phyloP scores from a whole-genome alignment of 164 flowering plant species.

The Brasenia schreberi region DNA sequence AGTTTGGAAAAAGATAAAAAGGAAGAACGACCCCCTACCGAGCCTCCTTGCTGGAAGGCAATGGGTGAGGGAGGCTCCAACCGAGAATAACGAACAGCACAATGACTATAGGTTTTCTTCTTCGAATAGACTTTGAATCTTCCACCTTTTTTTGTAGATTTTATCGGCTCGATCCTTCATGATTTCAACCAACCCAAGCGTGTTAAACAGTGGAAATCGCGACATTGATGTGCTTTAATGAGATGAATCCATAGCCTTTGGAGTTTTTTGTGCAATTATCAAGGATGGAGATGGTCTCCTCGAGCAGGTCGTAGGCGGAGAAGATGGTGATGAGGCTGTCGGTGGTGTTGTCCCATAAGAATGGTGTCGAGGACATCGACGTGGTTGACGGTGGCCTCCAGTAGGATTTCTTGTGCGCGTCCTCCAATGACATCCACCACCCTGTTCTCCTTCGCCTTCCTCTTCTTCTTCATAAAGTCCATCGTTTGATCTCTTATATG shows the following conservation, averaged over 20 bases:
- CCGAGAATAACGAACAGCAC: too few relatives aligned
- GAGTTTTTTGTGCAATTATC: slow-evolving; percentile 68
- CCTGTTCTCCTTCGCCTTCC: slow-evolving; percentile 70
- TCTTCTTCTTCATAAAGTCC: slow-evolving; percentile 36
- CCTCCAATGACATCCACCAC: slow-evolving; percentile 24
- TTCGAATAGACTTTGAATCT: too few relatives aligned
- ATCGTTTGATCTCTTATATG: neutral
- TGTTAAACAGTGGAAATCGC: too few relatives aligned
- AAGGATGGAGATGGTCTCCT: slow-evolving; percentile 71
- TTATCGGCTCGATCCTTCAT: too few relatives aligned
- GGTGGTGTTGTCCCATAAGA: slow-evolving; percentile 87
- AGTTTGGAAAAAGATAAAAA: too few relatives aligned
- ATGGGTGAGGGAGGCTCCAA: too few relatives aligned
- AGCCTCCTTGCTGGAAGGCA: too few relatives aligned
- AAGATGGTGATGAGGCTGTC: slow-evolving; percentile 57
- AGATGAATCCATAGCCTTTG: slow-evolving; percentile 86
- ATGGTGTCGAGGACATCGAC: slow-evolving; percentile 52
- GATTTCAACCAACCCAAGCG: too few relatives aligned
- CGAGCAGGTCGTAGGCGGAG: slow-evolving; percentile 64
- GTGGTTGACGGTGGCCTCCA: slow-evolving; percentile 34
- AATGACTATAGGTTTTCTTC: too few relatives aligned
- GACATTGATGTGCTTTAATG: slow-evolving; percentile 82
- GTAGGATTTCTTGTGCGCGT: slow-evolving; percentile 48
- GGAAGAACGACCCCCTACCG: too few relatives aligned
- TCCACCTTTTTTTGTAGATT: too few relatives aligned